A percentile compares a stretch with the other conserved stretches of the same genome.
phyloP scores from a whole-genome alignment of 2,329 filamentous ascomycete species.

The Stachybotrys elegans region DNA sequence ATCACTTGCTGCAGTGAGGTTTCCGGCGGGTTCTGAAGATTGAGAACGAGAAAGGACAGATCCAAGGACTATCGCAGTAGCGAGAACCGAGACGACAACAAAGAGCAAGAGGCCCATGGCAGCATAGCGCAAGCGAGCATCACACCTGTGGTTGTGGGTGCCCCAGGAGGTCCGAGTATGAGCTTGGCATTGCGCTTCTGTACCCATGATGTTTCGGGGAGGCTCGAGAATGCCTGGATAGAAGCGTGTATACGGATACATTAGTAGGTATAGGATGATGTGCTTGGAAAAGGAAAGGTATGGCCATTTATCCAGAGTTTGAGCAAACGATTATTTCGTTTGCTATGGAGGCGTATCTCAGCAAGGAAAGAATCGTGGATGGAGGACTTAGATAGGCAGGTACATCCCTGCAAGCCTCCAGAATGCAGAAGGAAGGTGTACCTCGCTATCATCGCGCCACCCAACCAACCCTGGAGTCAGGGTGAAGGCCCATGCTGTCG shows the following conservation, averaged over 20 bases:
- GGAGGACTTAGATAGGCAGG: no score
- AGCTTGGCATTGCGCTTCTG: conserved; percentile 19
- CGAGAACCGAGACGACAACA: conserved; percentile 15
- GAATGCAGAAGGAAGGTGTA: no score
- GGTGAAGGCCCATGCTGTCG: no score
- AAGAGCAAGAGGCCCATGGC: conserved; percentile 18
- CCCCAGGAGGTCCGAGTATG: conserved; percentile 25
- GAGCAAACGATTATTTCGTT: no score
- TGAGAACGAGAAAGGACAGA: background rate
- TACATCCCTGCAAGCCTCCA: no score
- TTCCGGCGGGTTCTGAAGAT: no score
- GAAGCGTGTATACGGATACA: background rate
- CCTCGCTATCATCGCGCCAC: no score
- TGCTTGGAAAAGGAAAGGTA: background rate
- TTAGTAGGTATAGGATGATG: background rate
- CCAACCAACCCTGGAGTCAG: no score
- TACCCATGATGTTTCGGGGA: background rate
- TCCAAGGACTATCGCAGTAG: conserved; percentile 15
- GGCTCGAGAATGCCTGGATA: background rate
- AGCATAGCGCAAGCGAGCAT: conserved; percentile 18
- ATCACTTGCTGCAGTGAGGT: no score
- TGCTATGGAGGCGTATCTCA: no score
- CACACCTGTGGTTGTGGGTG: conserved; percentile 15
- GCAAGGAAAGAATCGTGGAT: no score
- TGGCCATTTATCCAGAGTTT: no score